A percentile compares a stretch with the other conserved stretches of the same genome.
phyloP scores from a whole-genome alignment of 2,329 filamentous ascomycete species.

The Aspergillus aculeatus region DNA sequence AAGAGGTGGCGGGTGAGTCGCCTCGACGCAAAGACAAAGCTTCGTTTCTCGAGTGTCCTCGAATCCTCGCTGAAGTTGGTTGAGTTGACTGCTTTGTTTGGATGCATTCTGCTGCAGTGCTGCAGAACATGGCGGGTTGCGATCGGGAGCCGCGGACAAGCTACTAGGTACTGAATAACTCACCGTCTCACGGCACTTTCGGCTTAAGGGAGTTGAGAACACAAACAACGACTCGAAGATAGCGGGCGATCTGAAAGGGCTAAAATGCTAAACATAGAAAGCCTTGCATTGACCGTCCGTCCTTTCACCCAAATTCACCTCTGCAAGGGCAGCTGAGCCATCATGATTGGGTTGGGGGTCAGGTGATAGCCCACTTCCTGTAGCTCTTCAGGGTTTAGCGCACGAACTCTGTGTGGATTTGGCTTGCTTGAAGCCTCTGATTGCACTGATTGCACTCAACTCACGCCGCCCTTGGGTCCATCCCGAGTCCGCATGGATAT shows the following conservation, averaged over 20 bases:
- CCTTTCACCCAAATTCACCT: neutral
- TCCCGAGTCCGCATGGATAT: neutral
- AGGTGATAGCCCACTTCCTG: slow-evolving; percentile 12
- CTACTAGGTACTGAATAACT: too few species aligned
- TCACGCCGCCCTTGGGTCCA: neutral
- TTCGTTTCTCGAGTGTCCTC: too few species aligned
- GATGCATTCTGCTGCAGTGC: neutral
- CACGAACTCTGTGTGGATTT: slow-evolving; percentile 9
- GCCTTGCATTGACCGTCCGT: slow-evolving; percentile 20
- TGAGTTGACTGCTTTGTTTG: neutral
- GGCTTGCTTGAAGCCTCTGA: slow-evolving; percentile 8
- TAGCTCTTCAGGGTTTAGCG: neutral
- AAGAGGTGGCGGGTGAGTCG: neutral
- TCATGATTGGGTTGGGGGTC: slow-evolving; percentile 12
- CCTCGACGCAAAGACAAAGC: too few species aligned
- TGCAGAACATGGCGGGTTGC: neutral
- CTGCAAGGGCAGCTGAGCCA: slow-evolving; percentile 8
- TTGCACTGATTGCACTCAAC: too few species aligned
- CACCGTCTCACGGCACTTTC: neutral
- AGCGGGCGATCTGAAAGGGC: slow-evolving; percentile 19
- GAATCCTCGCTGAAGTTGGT: too few species aligned
- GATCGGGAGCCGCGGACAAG: neutral
- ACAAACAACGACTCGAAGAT: slow-evolving; percentile 1
- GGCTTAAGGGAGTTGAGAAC: neutral
- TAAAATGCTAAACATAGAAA: slow-evolving; percentile 28